Evolutionary conservation across 2,329 filamentous ascomycete genomes (phyloP).

Genomic region (Diaporthe capsici): DNA sequence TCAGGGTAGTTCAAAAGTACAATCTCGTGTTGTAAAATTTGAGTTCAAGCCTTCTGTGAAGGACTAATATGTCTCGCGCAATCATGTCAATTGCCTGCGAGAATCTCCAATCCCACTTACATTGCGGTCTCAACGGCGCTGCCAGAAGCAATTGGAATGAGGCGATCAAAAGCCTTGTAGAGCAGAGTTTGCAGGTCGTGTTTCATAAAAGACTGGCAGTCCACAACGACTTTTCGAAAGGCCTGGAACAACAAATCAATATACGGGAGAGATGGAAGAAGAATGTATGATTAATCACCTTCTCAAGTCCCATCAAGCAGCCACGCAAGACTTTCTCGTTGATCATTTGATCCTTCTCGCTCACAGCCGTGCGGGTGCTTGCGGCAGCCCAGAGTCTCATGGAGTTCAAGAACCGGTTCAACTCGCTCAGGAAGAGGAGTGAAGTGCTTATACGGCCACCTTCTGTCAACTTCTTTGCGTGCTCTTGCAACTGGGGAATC

Average conservation of each 20-base stretch:
- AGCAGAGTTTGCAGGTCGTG: not conserved
- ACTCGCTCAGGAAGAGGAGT: constrained; percentile 64
- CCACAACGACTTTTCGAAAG: not conserved
- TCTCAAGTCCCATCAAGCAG: not conserved
- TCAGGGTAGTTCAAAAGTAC: too few species aligned
- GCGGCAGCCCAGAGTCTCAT: constrained; percentile 59
- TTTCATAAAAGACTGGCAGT: not conserved
- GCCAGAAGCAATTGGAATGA: not conserved
- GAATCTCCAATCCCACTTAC: not conserved
- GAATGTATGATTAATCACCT: too few species aligned
- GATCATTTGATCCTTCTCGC: not conserved
- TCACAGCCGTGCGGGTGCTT: not conserved
- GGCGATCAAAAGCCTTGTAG: not conserved
- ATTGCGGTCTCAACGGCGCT: constrained; percentile 22
- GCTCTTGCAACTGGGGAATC: constrained; percentile 69
- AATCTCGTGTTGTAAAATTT: too few species aligned
- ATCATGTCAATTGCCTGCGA: too few species aligned
- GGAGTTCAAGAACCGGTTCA: constrained; percentile 66
- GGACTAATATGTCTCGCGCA: too few species aligned
- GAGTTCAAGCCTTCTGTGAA: too few species aligned
- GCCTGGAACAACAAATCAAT: not conserved
- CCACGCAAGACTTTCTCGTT: not conserved
- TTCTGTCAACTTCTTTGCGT: constrained; percentile 69
- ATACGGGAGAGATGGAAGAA: too few species aligned
- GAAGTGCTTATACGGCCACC: constrained; percentile 53